Conservation (phyloP, 2,329 filamentous ascomycete species). For the Rugonectria rugulosa region DNA sequence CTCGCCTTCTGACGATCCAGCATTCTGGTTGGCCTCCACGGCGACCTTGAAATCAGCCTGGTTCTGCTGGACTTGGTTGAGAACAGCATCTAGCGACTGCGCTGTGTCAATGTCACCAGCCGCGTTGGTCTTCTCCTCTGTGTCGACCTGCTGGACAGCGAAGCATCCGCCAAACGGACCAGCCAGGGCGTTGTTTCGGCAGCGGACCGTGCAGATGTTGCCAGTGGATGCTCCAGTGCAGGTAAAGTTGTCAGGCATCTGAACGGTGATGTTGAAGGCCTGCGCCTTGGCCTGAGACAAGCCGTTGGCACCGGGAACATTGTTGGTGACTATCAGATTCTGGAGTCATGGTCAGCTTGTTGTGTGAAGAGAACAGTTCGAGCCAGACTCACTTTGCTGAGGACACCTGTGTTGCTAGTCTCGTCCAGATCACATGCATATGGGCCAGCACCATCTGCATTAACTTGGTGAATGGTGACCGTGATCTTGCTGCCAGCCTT, state of each 20-base stretch:
- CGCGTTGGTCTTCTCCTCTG: constrained; percentile 50
- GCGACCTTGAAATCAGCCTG: constrained; percentile 55
- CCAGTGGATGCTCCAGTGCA: constrained; percentile 64
- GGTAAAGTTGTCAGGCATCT: constrained; percentile 57
- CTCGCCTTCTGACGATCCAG: constrained; percentile 40
- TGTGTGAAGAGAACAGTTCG: not conserved
- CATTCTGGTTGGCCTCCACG: constrained; percentile 52
- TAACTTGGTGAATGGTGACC: constrained; percentile 74
- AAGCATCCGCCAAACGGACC: constrained; percentile 67
- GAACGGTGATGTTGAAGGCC: constrained; percentile 64
- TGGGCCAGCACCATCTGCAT: constrained; percentile 69
- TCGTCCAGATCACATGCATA: constrained; percentile 62
- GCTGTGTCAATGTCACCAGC: constrained; percentile 55
- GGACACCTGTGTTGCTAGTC: constrained; percentile 49
- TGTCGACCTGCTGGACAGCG: constrained; percentile 62
- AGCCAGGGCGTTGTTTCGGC: constrained; percentile 64
- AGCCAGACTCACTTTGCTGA: constrained; percentile 17
- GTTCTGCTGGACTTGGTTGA: constrained; percentile 59
- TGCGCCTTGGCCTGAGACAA: constrained; percentile 63
- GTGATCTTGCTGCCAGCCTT: constrained; percentile 52
- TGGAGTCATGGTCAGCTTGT: not conserved
- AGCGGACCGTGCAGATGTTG: constrained; percentile 65
- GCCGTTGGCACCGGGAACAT: constrained; percentile 65
- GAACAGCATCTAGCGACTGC: constrained; percentile 53
- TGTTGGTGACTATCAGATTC: constrained; percentile 62